A percentile compares a stretch with the other conserved stretches of the same genome.
Conservation (phyloP, 1,139 yeast genomes). For the Nadsonia commutata region DNA sequence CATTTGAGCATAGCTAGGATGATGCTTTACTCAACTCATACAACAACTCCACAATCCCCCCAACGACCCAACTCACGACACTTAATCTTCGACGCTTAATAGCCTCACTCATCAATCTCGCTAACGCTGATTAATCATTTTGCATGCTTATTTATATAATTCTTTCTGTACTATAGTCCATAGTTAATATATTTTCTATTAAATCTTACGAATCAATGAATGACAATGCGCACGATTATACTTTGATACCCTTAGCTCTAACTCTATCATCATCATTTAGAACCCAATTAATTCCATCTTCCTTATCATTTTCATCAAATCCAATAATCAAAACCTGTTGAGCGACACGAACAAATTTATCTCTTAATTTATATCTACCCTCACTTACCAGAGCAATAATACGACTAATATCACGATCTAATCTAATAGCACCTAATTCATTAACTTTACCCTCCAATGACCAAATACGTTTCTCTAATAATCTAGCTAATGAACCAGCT, state of each 20-base stretch:
- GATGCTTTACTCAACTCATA: no score
- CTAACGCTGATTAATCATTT: no score
- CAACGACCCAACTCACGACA: no score
- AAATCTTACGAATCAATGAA: no score
- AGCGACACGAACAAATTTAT: conserved; percentile 64
- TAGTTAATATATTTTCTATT: no score
- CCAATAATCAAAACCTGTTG: conserved; percentile 74
- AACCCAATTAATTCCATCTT: conserved; percentile 59
- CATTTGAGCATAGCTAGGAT: no score
- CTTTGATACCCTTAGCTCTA: conserved; percentile 28
- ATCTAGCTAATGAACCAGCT: conserved; percentile 32
- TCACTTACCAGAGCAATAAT: conserved; percentile 34
- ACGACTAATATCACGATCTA: conserved; percentile 70
- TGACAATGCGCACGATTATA: conserved; percentile 6
- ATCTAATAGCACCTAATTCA: conserved; percentile 68
- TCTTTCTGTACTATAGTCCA: no score
- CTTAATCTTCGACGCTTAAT: no score
- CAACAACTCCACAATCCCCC: no score
- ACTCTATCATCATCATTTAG: conserved; percentile 63
- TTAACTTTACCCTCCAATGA: conserved; percentile 51
- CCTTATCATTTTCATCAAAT: conserved; percentile 66
- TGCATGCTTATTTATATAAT: no score
- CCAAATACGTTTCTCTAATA: conserved; percentile 58
- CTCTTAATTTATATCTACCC: conserved; percentile 48
- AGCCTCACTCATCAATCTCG: no score